These are phyloP conservation scores for Cyclanthera cordifolia DNA, from an alignment of 306 rosid species.

Conservation along the genomic window DNA sequence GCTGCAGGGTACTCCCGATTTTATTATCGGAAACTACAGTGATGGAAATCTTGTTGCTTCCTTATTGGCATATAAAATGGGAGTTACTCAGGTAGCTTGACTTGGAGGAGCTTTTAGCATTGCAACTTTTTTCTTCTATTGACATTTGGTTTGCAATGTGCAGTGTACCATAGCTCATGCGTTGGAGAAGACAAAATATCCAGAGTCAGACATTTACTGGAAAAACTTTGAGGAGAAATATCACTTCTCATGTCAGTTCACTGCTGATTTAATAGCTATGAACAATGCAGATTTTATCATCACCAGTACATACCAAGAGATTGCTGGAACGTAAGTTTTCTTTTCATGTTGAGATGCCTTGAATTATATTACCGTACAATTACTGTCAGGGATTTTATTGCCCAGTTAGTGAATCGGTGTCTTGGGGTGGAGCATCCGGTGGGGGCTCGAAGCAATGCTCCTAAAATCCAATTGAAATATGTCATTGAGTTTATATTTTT, in stretches of 20 bases:
- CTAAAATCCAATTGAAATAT: no score
- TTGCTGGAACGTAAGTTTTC: conserved; percentile 77
- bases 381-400: no score
- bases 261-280: conserved; percentile 91
- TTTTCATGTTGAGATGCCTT: not conserved
- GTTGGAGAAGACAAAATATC: conserved; percentile 89
- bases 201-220: conserved; percentile 83
- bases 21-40: conserved; percentile 90
- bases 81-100: conserved; percentile 68
- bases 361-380: not conserved
- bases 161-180: conserved; percentile 92
- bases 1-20: conserved; percentile 72
- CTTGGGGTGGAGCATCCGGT: no score
- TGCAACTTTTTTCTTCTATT: conserved; percentile 6
- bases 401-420: no score
- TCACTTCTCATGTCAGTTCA: conserved; percentile 87
- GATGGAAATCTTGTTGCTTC: conserved; percentile 95
- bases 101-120: conserved; percentile 8
- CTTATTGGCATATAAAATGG: conserved; percentile 77
- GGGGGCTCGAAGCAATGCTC: no score
- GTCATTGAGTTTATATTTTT: no score
- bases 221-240: conserved; percentile 72
- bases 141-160: conserved; percentile 20
- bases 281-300: conserved; percentile 87
- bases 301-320: conserved; percentile 96